A percentile compares a stretch with the other conserved stretches of the same genome.
phyloP scores from a whole-genome alignment of 495 filamentous ascomycete genomes.

The Massariosphaeria phaeospora region DNA sequence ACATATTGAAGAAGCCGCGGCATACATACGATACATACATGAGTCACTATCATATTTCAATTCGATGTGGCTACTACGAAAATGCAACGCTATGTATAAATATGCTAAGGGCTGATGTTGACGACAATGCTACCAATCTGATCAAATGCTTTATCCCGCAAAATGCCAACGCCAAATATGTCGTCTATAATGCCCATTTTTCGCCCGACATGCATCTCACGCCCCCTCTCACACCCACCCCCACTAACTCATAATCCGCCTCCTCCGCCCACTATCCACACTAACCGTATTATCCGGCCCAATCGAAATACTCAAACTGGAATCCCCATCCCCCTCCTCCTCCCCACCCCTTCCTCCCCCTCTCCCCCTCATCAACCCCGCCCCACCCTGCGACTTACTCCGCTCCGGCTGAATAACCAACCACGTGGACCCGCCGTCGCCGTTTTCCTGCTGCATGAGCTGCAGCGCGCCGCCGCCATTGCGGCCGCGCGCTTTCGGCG shows the following conservation, averaged over 20 bases:
- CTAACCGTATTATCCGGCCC: slow-evolving; percentile 34
- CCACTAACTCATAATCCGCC: slow-evolving; percentile 15
- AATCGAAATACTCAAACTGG: slow-evolving; percentile 27
- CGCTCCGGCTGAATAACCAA: slow-evolving; percentile 30
- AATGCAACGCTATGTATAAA: too few species aligned
- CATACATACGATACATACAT: too few species aligned
- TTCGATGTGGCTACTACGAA: too few species aligned
- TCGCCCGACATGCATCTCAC: slow-evolving; percentile 1
- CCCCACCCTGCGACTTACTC: slow-evolving; percentile 27
- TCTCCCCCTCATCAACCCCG: slow-evolving; percentile 5
- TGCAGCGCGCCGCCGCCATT: slow-evolving; percentile 11
- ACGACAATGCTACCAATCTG: too few species aligned
- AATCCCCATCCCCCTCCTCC: slow-evolving; percentile 12
- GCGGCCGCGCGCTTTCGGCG: slow-evolving; percentile 17
- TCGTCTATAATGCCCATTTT: too few species aligned
- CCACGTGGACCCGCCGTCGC: slow-evolving; percentile 25
- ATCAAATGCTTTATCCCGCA: too few species aligned
- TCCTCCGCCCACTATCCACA: slow-evolving; percentile 28
- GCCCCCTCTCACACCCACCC: not conserved
- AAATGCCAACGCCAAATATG: too few species aligned
- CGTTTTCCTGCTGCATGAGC: slow-evolving; percentile 24
- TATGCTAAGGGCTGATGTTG: too few species aligned
- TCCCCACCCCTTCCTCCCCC: not conserved
- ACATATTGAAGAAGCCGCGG: too few species aligned
- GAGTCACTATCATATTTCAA: too few species aligned